phyloP scores from a whole-genome alignment of 192 early-diverging fungal species.

The Entomortierella chlamydospora region DNA sequence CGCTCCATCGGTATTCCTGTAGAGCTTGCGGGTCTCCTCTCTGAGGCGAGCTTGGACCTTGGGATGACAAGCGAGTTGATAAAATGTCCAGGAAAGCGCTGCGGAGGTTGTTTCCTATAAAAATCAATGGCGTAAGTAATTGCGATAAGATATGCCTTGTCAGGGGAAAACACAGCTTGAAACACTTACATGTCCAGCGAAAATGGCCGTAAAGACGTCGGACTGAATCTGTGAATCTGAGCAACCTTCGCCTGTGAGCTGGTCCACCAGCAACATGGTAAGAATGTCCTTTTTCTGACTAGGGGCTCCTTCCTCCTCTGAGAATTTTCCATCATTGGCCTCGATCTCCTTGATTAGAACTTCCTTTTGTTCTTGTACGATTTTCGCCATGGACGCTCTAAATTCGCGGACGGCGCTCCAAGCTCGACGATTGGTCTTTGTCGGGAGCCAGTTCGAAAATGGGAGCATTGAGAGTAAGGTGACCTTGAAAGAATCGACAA shows the following conservation, averaged over 20 bases:
- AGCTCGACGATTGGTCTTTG: conserved; percentile 36
- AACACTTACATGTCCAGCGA: conserved; percentile 49
- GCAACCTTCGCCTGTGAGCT: conserved; percentile 19
- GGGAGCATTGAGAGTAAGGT: conserved; percentile 30
- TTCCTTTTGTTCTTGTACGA: conserved; percentile 36
- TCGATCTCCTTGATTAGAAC: conserved; percentile 21
- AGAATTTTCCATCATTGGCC: conserved; percentile 30
- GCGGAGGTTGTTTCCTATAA: conserved; percentile 64
- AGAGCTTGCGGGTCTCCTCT: conserved; percentile 46
- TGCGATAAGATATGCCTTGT: no score
- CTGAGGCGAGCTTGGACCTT: conserved; percentile 53
- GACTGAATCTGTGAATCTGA: conserved; percentile 38
- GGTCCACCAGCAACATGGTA: conserved; percentile 44
- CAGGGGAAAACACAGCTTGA: no score
- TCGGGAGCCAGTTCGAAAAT: conserved; percentile 50
- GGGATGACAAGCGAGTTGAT: conserved; percentile 51
- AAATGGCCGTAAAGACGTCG: conserved; percentile 40
- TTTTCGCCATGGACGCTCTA: conserved; percentile 17
- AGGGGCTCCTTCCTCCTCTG: conserved; percentile 13
- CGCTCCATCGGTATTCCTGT: conserved; percentile 13
- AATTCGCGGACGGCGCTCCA: conserved; percentile 38
- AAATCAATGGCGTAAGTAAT: no score
- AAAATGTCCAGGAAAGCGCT: conserved; percentile 63
- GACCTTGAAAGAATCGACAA: conserved; percentile 48
- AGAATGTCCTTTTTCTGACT: conserved; percentile 51